Evolutionary conservation across 2,329 filamentous ascomycete genomes (phyloP).

Genomic region (Onygenales sp.): DNA sequence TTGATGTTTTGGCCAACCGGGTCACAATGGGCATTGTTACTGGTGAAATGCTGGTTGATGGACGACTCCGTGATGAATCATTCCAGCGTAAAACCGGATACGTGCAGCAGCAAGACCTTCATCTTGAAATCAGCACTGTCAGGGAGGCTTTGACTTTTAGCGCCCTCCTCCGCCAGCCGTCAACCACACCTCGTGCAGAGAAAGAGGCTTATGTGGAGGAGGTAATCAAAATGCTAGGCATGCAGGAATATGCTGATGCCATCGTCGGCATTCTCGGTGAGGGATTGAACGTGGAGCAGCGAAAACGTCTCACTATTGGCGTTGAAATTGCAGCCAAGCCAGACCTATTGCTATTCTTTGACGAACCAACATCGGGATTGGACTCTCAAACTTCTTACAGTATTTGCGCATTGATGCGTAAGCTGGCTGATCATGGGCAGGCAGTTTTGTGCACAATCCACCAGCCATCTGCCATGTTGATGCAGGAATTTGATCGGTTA

Average conservation of each 20-base stretch:
- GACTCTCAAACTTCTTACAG: conserved; percentile 92
- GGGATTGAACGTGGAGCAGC: conserved; percentile 53
- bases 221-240: conserved; percentile 83
- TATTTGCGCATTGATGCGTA: conserved; percentile 78
- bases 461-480: conserved; percentile 91
- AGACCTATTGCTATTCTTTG: conserved; percentile 78
- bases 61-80: conserved; percentile 57
- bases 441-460: conserved; percentile 94
- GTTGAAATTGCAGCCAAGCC: conserved; percentile 92
- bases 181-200: conserved; percentile 58
- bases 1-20: conserved; percentile 77
- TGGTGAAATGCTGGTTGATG: conserved; percentile 79
- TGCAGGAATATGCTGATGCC: conserved; percentile 84
- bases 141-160: conserved; percentile 82
- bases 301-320: conserved; percentile 78
- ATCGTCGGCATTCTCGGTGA: conserved; percentile 85
- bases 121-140: conserved; percentile 74
- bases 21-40: conserved; percentile 82
- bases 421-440: conserved; percentile 78
- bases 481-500: conserved; percentile 68
- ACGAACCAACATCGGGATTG: conserved; percentile 89
- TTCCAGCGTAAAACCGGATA: conserved; percentile 84
- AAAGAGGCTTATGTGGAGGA: conserved; percentile 85
- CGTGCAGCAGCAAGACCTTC: conserved; percentile 60
- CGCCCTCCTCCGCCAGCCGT: conserved; percentile 75